phyloP scores from a whole-genome alignment of 2,329 filamentous ascomycete genomes.

The Aureobasidium sp. region DNA sequence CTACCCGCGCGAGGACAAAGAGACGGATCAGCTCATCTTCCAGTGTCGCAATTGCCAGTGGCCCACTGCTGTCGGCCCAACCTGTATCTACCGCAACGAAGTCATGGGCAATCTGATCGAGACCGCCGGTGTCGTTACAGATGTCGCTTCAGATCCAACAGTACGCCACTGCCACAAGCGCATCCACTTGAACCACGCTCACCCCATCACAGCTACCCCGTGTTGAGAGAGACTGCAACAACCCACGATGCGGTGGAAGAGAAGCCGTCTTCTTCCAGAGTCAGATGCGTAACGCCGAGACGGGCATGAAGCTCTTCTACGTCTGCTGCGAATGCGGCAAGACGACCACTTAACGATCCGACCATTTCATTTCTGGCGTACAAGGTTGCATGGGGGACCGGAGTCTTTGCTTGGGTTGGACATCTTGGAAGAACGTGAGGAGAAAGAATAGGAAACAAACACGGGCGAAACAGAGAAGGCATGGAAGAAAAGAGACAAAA shows the following conservation, averaged over 20 bases:
- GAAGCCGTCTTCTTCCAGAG: slow-evolving; percentile 99
- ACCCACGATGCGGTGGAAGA: slow-evolving; percentile 61
- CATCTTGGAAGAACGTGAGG: background rate
- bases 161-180: slow-evolving; percentile 52
- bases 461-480: background rate
- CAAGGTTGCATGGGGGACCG: background rate
- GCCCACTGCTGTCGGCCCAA: slow-evolving; percentile 75
- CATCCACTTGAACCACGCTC: slow-evolving; percentile 32
- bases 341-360: slow-evolving; percentile 1
- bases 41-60: slow-evolving; percentile 94
- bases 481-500: background rate
- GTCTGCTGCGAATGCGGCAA: slow-evolving; percentile 76
- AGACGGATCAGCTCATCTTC: slow-evolving; percentile 80
- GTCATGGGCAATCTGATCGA: slow-evolving; percentile 87
- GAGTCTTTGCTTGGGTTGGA: slow-evolving; percentile 1
- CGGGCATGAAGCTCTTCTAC: slow-evolving; percentile 69
- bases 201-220: slow-evolving; percentile 65
- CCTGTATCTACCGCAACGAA: slow-evolving; percentile 92
- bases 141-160: slow-evolving; percentile 96
- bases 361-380: background rate
- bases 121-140: slow-evolving; percentile 93
- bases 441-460: background rate
- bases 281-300: slow-evolving; percentile 92
- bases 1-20: slow-evolving; percentile 90
- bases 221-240: slow-evolving; percentile 76